Evolutionary conservation across 140 eudicot species (phyloP), one percentile per base, ranked within the genome.

Genomic region (Senecio squalidus): DNA sequence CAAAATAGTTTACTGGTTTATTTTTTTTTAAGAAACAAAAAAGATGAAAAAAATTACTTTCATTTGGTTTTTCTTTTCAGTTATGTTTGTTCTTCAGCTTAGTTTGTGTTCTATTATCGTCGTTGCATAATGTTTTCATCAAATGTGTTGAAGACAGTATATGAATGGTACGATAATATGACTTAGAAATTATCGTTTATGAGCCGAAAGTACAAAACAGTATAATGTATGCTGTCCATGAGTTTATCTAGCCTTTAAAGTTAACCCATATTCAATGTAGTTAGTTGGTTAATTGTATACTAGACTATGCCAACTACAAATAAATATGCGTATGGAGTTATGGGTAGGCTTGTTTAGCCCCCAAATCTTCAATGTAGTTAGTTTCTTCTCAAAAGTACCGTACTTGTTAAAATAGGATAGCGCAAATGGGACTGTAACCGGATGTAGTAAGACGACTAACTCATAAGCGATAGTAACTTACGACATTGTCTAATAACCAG

Each of bases 1-100:
- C 72, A 16, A 44, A 34, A 64, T 64, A 63, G 77, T 52, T 55
- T 64, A 67, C 64, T 66, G 72, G 46, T 72, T 71, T 64, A 64
- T 46, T 64, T 70, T 52, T 24, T 55, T 17, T 55, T 46, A 46
- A 64, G 38, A 71, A 71, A 41, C 10, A 40, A 46, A 34, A 69
- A 20, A 62, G 29, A 60, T 28, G 23, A 55, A 63, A 9, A 45
- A 55, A 10, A 25, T 22, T 55, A 55, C 54, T 55, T 18, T 63
- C 40, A 24, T 38, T 13, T 46, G 26, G 25, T 24, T 40, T 52
- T 4, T 15, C 34, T 40, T 55, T 4, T 27, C 1, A 27, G 14
- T 48, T 17, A 6, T 30, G 16, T 23, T 45, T 11, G 6, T 23
- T 53, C 5, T 7, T 34, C 3, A 9, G 26, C 17, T 14, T 20